Base-by-base conservation (phyloP, 805 yeast species). In the Ogataea salicorniae region DNA sequence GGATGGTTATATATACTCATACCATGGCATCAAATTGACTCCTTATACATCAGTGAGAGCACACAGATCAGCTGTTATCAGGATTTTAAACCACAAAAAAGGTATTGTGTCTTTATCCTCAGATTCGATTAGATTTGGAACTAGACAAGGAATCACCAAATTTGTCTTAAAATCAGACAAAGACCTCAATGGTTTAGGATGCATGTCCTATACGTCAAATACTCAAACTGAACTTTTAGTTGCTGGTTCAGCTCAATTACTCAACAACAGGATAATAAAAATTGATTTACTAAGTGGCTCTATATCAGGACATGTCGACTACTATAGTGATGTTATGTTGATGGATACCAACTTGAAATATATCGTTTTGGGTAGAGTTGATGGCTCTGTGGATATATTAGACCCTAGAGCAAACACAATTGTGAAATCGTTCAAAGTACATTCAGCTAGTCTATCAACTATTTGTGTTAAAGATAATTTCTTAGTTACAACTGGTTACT, bases 401-500 rank as follows among this genome's bases (percentile, higher is more conserved):
- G 92, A 86, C 55, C 80, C 85, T 2, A 67, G 63, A 22, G 60
- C 80, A 0, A 68, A 72, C 47, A 56, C 61, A 35, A 60, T 80
- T 2, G 67, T 83, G 6, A 76, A 77, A 51, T 66, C 78, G 0
- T 83, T 84, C 54, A 65, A 70, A 11, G 80, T 83, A 11, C 88
- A 82, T 61, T 76, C 80, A 29, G 79, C 83, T 2, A 69, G 80
- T 1, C 66, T 87, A 17, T 75, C 88, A 0, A 82, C 81, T 45
- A 70, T 87, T 61, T 87, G 81, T 55, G 74, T 83, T 18, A 75
- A 76, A 55, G 91, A 85, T 18, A 76, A 77, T 48, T 79, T 79
- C 33, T 70, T 87, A 39, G 81, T 88, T 16, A 84, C 96, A 0
- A 88, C 95, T 48, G 97, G 97, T 0, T 83, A 81, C 53, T 80